A percentile compares a stretch with the other conserved stretches of the same genome.
Conservation (phyloP, 129 eudicot genomes). For the Smallanthus sonchifolius region DNA sequence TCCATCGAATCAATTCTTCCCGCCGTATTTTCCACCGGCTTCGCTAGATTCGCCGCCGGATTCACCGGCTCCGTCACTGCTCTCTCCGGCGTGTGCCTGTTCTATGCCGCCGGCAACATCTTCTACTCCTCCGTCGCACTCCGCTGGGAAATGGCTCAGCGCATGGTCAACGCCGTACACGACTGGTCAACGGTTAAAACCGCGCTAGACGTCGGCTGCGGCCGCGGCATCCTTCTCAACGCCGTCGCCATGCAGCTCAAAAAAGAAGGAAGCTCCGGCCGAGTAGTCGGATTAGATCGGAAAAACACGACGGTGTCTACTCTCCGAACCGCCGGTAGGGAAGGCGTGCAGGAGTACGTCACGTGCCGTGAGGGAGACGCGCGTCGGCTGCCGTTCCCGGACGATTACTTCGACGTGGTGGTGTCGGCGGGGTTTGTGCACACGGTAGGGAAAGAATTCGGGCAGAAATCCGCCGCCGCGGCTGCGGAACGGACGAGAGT, state of each 20-base stretch:
- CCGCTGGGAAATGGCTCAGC: conserved; percentile 69
- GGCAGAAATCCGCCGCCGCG: conserved; percentile 69
- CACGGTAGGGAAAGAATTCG: conserved; percentile 81
- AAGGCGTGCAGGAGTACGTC: conserved; percentile 87
- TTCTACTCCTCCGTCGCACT: conserved; percentile 77
- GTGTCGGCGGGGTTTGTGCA: conserved; percentile 73
- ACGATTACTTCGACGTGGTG: conserved; percentile 86
- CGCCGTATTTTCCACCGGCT: conserved; percentile 31
- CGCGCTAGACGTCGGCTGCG: conserved; percentile 76
- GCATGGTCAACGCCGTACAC: conserved; percentile 57
- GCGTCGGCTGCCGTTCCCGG: conserved; percentile 65
- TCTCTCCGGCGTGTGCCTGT: conserved; percentile 64
- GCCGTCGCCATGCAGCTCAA: conserved; percentile 77
- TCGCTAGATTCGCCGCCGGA: conserved; percentile 67
- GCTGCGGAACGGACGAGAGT: conserved; percentile 85
- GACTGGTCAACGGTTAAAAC: conserved; percentile 59
- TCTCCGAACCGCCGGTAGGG: conserved; percentile 53
- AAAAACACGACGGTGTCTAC: conserved; percentile 46
- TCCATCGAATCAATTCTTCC: conserved; percentile 41
- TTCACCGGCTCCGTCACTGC: conserved; percentile 84
- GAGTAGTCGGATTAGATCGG: conserved; percentile 67
- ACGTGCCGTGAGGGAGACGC: conserved; percentile 82
- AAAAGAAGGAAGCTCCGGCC: conserved; percentile 72
- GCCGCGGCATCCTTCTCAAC: conserved; percentile 77
- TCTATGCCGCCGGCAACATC: conserved; percentile 64